Base-by-base conservation (phyloP, 202 grass and related monocot genomes). In the Setaria viridis region DNA sequence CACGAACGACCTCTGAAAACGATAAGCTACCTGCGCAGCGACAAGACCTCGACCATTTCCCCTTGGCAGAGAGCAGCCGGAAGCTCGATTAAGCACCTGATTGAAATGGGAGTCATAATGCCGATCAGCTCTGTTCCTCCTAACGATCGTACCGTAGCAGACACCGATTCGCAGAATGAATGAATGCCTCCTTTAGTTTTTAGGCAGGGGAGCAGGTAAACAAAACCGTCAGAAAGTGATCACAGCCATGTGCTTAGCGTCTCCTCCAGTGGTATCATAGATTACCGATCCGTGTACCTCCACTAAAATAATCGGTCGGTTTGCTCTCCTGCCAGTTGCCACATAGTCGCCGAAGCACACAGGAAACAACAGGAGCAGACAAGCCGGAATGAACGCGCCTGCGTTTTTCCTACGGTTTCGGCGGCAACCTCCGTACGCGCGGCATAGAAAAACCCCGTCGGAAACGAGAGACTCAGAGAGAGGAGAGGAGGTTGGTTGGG, bases 221-320 rank as follows among this genome's bases (percentile, higher is more conserved):
- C 85, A 41, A 41, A 41, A 33, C 85, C 81, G 70, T 76, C 62
- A 10, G 81, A 41, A 80, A 76, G 62, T 21, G 67, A 71, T 68
- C 68, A 11, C 37, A 69, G 71, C 70, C 85, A 80, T 90, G 80
- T 87, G 80, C 79, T 74, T 71, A 42, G 53, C 64, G 70, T 70
- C 80, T 75, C 80, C 50, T 75, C 80, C 50, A 64, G 21, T 82
- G 37, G 8, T 1, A 74, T 54, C 34, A 58, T 71, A 46, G 1
- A 25, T 16, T 8, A 14, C 30, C n/a, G 20, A 39, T 55, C 0
- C 49, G 1, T 12, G 49, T 54, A 53, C 55, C 49, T 10, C 30
- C 20, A 55, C 34, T 66, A 86, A 41, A 55, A 47, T 82, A 72
- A 64, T 49, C 57, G 0, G 50, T 15, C 51, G 35, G 49, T 55